Percentiles rank a stretch among this genome's conserved stretches.
phyloP scores from a whole-genome alignment of 2,329 filamentous ascomycete species.

The Penicillium brasilianum region DNA sequence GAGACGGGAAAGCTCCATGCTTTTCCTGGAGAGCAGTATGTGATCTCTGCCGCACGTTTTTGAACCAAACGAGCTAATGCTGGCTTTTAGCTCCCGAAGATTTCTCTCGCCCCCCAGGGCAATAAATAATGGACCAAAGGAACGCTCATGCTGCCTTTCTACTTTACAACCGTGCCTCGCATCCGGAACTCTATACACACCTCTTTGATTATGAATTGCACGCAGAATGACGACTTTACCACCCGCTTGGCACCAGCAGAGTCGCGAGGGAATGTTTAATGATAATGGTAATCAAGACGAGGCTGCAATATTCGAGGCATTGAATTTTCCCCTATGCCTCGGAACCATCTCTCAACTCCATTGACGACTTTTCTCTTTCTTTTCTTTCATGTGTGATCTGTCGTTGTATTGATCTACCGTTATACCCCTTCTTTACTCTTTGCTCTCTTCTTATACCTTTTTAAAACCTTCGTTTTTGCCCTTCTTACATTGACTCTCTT shows the following conservation, averaged over 20 bases:
- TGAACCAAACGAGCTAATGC: not conserved
- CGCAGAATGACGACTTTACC: constrained; percentile 37
- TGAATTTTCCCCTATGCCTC: constrained; percentile 7
- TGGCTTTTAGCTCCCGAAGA: constrained; percentile 1
- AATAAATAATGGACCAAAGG: constrained; percentile 15
- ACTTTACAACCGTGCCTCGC: not conserved
- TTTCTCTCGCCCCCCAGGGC: constrained; percentile 21
- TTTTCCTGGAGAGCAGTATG: constrained; percentile 47
- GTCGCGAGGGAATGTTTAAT: constrained; percentile 38
- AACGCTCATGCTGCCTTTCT: not conserved
- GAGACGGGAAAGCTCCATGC: constrained; percentile 55
- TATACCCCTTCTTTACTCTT: constrained; percentile 18
- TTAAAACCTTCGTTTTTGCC: not conserved
- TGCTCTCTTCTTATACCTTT: constrained; percentile 15
- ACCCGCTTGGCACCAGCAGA: constrained; percentile 29
- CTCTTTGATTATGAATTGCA: constrained; percentile 38
- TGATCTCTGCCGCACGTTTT: not conserved
- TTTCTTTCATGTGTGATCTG: constrained; percentile 15
- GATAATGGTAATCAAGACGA: constrained; percentile 42
- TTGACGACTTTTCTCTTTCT: constrained; percentile 15
- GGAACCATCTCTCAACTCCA: constrained; percentile 21
- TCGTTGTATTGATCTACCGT: constrained; percentile 11
- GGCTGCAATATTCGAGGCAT: constrained; percentile 18
- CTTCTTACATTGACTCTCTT: constrained; percentile 6
- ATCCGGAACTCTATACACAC: constrained; percentile 17